Evolutionary conservation across 495 filamentous ascomycete genomes (phyloP), one percentile per base, ranked within the genome.

Genomic region (Penicillium cinerascens): DNA sequence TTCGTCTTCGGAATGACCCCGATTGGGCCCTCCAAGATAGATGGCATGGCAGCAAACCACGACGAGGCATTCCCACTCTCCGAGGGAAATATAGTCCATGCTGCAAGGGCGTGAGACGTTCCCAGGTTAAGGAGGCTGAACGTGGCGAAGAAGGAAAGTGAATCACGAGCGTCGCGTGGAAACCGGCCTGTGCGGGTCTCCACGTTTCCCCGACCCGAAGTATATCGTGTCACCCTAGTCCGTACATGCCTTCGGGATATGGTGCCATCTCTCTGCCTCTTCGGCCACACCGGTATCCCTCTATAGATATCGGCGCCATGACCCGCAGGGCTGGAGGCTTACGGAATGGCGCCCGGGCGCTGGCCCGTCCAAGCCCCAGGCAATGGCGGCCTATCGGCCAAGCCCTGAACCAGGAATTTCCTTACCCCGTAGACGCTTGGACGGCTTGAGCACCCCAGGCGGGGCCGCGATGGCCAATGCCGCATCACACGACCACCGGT

Each of bases 31-130:
- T 39, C 85, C 83, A 16, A 78, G 66, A 75, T 87, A 93, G 27
- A 93, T 89, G 0, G 82, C 87, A 64, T 95, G 89, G 57, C 89
- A 89, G 68, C 88, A 91, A 42, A 92, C 86, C 40, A 92, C 68
- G 4, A 93, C 80, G 0, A 92, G 75, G 57, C 87, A 69, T 11
- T 36, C 61, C 47, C 44, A 55, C 2, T 33, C 4, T 11, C n/a
- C 15, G 1, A 36, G 26, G 6, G 36, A 5, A 13, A 36, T 27
- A 1, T 40, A 9, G 40, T 16, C 35, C 43, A 35, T 29, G 29
- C 29, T 33, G 29, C 29, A 33, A 33, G 29, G 29, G 29, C 13
- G n/a, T 29, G 29, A 11, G n/a, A 33, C 10, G 3, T 13, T 11
- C 29, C 29, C 2, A 13, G 29, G 29, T 33, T 33, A 3, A 8